Evolutionary conservation across 257 asterid species (phyloP).

Genomic region (Salvia hispanica): DNA sequence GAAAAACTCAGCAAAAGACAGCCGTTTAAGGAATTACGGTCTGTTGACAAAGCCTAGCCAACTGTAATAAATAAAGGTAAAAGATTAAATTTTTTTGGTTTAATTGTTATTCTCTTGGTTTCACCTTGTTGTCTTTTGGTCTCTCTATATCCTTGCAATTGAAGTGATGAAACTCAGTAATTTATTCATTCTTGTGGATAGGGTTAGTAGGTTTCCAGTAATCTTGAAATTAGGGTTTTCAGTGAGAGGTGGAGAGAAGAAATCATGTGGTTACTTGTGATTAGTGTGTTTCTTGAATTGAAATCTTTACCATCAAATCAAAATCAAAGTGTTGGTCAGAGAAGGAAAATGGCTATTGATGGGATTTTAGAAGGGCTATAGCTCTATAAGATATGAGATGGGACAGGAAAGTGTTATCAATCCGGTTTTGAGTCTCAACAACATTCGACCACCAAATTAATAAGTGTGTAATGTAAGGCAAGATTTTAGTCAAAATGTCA

Average conservation of each 20-base stretch:
- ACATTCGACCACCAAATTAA: conserved; percentile 21
- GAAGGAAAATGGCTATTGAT: conserved; percentile 30
- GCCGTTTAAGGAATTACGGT: conserved; percentile 40
- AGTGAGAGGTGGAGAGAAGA: neutral
- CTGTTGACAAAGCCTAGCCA: conserved; percentile 43
- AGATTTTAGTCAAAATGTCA: conserved; percentile 40
- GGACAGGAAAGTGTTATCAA: conserved; percentile 50
- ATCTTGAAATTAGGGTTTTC: conserved; percentile 45
- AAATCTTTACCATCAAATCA: conserved; percentile 70
- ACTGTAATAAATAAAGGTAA: conserved; percentile 19
- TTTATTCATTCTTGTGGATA: conserved; percentile 1
- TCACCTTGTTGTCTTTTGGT: conserved; percentile 52
- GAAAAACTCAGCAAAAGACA: conserved; percentile 40
- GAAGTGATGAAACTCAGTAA: conserved; percentile 18
- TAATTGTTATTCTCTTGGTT: conserved; percentile 15
- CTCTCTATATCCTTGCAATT: conserved; percentile 32
- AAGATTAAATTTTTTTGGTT: neutral
- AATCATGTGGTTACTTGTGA: conserved; percentile 29
- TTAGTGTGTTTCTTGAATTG: conserved; percentile 40
- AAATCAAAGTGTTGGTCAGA: conserved; percentile 36
- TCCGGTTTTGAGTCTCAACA: conserved; percentile 17
- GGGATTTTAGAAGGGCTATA: conserved; percentile 35
- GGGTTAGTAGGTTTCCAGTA: conserved; percentile 37
- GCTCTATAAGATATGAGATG: conserved; percentile 44
- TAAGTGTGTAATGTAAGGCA: conserved; percentile 27